Percentiles rank a stretch among this genome's conserved stretches.
Evolutionary conservation across 1,139 yeast genomes (phyloP).

Genomic region (Zygosaccharomyces sapae): DNA sequence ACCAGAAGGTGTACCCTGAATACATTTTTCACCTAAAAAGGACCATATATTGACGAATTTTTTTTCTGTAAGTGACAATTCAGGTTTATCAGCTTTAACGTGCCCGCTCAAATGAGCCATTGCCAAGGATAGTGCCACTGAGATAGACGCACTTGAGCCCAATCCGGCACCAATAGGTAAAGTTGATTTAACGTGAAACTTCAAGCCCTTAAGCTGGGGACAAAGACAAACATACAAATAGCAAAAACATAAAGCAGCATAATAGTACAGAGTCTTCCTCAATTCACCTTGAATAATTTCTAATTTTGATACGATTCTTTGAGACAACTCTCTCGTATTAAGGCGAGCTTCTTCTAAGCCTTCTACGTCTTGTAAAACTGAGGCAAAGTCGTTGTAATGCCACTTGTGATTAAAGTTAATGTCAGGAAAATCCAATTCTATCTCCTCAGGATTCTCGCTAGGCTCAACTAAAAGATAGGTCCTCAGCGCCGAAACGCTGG

Average conservation of each 20-base stretch:
- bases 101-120: conserved; percentile 61
- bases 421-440: conserved; percentile 79
- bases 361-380: conserved; percentile 9
- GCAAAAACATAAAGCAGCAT: conserved; percentile 83
- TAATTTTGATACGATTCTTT: conserved; percentile 38
- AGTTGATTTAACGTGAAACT: conserved; percentile 70
- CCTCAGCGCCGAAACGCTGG: conserved; percentile 40
- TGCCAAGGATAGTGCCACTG: conserved; percentile 81
- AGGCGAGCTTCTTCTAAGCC: conserved; percentile 14
- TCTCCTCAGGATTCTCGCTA: conserved; percentile 34
- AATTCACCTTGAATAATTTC: conserved; percentile 40
- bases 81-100: conserved; percentile 33
- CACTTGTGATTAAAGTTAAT: conserved; percentile 62
- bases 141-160: conserved; percentile 89
- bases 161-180: conserved; percentile 96
- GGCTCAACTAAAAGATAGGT: conserved; percentile 68
- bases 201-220: conserved; percentile 46
- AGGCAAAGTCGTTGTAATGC: conserved; percentile 34
- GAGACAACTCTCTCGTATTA: conserved; percentile 46
- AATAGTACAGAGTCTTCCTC: conserved; percentile 57
- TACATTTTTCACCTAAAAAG: conserved; percentile 87
- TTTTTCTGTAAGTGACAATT: conserved; percentile 43
- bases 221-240: conserved; percentile 68
- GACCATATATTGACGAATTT: conserved; percentile 80
- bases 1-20: conserved; percentile 96